A percentile compares a stretch with the other conserved stretches of the same genome.
phyloP scores from a whole-genome alignment of 805 yeast species.

The Ogataea ganodermae region DNA sequence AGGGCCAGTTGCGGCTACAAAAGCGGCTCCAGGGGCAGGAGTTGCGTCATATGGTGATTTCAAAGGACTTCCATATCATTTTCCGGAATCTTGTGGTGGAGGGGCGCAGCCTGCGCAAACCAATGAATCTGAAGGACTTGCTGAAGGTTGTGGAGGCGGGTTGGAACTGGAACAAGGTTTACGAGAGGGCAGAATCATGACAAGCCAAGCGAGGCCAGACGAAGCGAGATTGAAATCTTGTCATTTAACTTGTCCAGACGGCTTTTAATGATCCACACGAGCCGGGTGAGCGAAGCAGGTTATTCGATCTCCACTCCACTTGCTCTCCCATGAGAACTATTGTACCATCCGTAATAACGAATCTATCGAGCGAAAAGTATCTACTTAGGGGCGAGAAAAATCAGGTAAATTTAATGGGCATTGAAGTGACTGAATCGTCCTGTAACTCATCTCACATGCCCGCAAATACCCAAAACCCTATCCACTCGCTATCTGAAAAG shows the following conservation, averaged over 20 bases:
- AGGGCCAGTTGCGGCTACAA: constrained; percentile 28
- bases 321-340: too few relatives aligned
- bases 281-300: too few relatives aligned
- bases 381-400: too few relatives aligned
- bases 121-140: constrained; percentile 74
- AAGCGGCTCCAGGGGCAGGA: constrained; percentile 28
- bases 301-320: too few relatives aligned
- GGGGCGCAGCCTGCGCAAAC: constrained; percentile 63
- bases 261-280: too few relatives aligned
- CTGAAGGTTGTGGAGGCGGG: constrained; percentile 75
- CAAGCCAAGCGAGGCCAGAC: not conserved
- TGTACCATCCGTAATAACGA: too few relatives aligned
- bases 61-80: constrained; percentile 56
- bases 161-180: constrained; percentile 77
- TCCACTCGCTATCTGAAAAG: constrained; percentile 21
- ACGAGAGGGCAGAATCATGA: constrained; percentile 15
- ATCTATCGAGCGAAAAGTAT: too few relatives aligned
- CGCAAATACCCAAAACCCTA: not conserved
- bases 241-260: not conserved
- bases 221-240: not conserved
- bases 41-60: constrained; percentile 38
- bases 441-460: too few relatives aligned
- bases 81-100: constrained; percentile 72
- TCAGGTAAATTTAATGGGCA: too few relatives aligned
- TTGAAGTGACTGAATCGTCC: too few relatives aligned